These are phyloP conservation scores for Eleusine indica DNA, from an alignment of 176 grass and related monocot species.

Conservation along the genomic window DNA sequence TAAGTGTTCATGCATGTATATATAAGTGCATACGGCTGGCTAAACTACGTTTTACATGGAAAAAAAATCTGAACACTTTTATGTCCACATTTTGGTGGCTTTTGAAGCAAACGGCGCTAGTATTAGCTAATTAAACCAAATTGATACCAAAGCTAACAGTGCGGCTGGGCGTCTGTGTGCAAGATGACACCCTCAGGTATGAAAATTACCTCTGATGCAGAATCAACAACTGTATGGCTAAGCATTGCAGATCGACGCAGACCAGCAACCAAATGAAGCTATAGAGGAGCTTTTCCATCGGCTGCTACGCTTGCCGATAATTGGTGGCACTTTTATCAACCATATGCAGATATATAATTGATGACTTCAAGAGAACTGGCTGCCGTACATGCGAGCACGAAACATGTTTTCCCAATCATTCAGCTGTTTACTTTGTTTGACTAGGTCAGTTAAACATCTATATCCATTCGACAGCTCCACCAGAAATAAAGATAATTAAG, in stretches of 20 bases:
- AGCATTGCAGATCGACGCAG: neutral
- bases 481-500: neutral
- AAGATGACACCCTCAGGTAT: neutral
- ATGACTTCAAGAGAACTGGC: neutral
- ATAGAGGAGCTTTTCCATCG: neutral
- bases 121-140: no score
- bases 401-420: neutral
- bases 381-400: neutral
- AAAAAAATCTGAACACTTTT: no score
- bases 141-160: no score
- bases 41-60: no score
- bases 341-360: neutral
- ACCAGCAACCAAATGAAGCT: neutral
- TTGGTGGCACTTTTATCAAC: neutral
- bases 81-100: no score
- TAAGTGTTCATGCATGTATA: no score
- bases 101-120: no score
- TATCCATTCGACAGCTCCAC: neutral
- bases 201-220: neutral
- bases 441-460: neutral
- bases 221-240: neutral
- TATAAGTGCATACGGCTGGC: no score
- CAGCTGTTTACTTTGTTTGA: neutral
- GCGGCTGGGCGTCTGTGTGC: neutral
- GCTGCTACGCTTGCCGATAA: neutral